Evolutionary conservation across 768 basidiomycete species (phyloP), one percentile per base, ranked within the genome.

Genomic region (Glaciozyma antarctica): DNA sequence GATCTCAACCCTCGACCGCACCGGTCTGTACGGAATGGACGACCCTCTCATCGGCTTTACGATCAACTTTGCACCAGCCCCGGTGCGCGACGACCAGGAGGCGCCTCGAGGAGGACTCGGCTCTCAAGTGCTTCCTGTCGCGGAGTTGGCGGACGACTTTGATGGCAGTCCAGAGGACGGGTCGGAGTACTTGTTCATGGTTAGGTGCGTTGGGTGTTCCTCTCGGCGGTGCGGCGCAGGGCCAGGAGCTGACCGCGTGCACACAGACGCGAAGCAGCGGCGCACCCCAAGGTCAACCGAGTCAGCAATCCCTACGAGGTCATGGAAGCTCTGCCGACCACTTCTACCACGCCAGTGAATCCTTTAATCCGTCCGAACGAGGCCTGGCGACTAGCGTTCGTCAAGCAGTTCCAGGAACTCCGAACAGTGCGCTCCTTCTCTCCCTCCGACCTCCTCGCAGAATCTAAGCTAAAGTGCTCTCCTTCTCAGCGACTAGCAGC

Each of bases 111-210:
- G 72, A 7, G 72, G 72, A 15, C 51, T 58, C 51, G 72, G 71
- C 5, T 68, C 65, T n/a, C 75, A 76, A 55, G 75, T 72, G 10
- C 69, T 78, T 26, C 78, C 78, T 2, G 74, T 78, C 5, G 77
- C 75, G 0, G 69, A 73, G 1, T 63, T 78, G 19, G 72, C 67
- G 13, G 72, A 69, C 15, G 76, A 76, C 64, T 77, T 72, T 52
- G 71, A 73, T 22, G 77, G 77, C 16, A 62, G 60, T 16, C 74
- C 75, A 19, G 60, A 68, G 49, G 76, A 78, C 49, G 78, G 78
- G 24, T 66, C 75, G 48, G 72, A 76, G 52, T 78, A 77, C 65
- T 58, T 78, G 9, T 67, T 62, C 34, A 57, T 73, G 21, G 72
- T 73, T 53, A 58, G 72, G 69, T 71, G 26, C 22, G 63, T n/a